Percentiles rank a stretch among this genome's conserved stretches.
These are phyloP conservation scores for Magnusiomyces sp. DNA, from an alignment of 1,139 yeast species.

Conservation along the genomic window DNA sequence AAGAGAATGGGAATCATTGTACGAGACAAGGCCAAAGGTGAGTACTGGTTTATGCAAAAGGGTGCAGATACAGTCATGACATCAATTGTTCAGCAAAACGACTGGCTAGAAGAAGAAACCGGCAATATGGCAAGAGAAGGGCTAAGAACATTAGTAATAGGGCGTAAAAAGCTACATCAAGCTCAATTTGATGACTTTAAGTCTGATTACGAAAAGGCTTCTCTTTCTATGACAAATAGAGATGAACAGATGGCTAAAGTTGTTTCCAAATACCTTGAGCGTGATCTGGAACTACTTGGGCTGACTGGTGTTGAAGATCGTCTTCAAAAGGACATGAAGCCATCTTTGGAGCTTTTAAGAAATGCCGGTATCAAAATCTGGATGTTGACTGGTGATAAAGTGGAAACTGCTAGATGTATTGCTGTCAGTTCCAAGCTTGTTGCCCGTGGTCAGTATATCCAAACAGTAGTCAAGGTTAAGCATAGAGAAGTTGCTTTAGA, in stretches of 20 bases:
- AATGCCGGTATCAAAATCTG: slow-evolving; percentile 96
- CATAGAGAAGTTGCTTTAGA: slow-evolving; percentile 46
- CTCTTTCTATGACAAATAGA: slow-evolving; percentile 69
- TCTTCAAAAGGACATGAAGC: slow-evolving; percentile 80
- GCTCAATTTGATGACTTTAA: slow-evolving; percentile 55
- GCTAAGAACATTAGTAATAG: slow-evolving; percentile 85
- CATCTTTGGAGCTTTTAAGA: slow-evolving; percentile 82
- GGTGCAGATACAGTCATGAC: slow-evolving; percentile 98
- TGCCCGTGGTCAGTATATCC: slow-evolving; percentile 88
- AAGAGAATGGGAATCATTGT: slow-evolving; percentile 94
- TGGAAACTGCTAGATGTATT: slow-evolving; percentile 95
- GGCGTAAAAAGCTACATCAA: slow-evolving; percentile 56
- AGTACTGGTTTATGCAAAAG: slow-evolving; percentile 76
- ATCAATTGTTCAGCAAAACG: slow-evolving; percentile 72
- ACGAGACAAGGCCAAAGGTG: slow-evolving; percentile 52
- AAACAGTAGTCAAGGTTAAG: slow-evolving; percentile 59
- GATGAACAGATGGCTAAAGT: slow-evolving; percentile 66
- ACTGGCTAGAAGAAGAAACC: slow-evolving; percentile 97
- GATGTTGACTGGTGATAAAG: slow-evolving; percentile 99
- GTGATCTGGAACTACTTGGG: slow-evolving; percentile 78
- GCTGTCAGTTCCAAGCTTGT: slow-evolving; percentile 90
- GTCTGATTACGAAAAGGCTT: slow-evolving; percentile 59
- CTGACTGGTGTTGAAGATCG: slow-evolving; percentile 97
- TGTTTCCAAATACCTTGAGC: slow-evolving; percentile 63
- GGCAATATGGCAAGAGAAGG: slow-evolving; percentile 99